Evolutionary conservation across 768 basidiomycete species (phyloP), one percentile per base, ranked within the genome.

Genomic region (Suillus placidus): DNA sequence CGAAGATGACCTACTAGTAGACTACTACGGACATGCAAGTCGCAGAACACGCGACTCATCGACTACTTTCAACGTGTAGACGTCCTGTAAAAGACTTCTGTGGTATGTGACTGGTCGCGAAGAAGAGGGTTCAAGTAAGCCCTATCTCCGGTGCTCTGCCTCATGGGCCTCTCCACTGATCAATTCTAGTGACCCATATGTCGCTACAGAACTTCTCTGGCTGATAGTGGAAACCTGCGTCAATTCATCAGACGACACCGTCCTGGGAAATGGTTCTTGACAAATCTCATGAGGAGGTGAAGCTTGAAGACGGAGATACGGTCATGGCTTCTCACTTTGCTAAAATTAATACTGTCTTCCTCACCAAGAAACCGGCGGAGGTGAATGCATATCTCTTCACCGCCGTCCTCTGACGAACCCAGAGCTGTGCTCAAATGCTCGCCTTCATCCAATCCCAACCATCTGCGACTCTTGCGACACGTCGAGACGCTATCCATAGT

Each of bases 21-120:
- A n/a, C n/a, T n/a, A n/a, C 81, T 98, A 63, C 92, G 93, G 78
- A 97, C 98, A 78, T 94, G 95, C 86, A 98, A 98, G 79, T 84
- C 91, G 1, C 92, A 96, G 79, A 98, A 99, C 74, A 91, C 91
- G 45, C 82, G 92, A 65, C 87, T 97, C 60, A 91, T 93, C 71
- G 91, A 93, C 74, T 94, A 94, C 77, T 92, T 96, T 71, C 89
- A 89, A 68, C 82, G 91, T 69, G 82, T 87, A 61, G 92, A 94
- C 74, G 89, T 93, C 56, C 79, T 97, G 57, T n/a, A 88, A 92
- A 75, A 85, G 88, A 63, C 79, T 95, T 71, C 79, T 95, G 64
- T 90, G 86, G 34, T 95, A 95, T 81, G 93, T 94, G 73, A 91
- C 90, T 4, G 93, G 93, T 47, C 88, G 85, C 63, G 88, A 92